Evolutionary conservation across 163 green algal genomes (phyloP).

Genomic region (Trebouxiophyceae sp.): DNA sequence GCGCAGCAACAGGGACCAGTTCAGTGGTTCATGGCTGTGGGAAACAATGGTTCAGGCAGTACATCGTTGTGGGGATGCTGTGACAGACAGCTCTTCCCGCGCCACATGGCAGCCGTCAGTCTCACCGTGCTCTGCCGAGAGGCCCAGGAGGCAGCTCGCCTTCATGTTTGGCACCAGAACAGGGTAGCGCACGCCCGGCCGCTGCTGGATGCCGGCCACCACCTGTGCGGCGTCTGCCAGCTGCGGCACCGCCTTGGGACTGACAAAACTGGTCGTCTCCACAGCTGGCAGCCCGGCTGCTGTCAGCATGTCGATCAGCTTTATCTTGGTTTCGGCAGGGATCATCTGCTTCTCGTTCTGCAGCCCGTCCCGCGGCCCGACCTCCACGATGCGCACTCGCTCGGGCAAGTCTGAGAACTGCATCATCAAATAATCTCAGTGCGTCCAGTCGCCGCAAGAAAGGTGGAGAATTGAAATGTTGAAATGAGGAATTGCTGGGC

Average conservation of each 20-base stretch:
- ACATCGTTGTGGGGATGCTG: too few species aligned
- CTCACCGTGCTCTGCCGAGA: too few species aligned
- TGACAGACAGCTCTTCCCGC: too few species aligned
- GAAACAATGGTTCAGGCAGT: too few species aligned
- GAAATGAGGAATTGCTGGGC: too few species aligned
- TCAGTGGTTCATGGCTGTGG: too few species aligned
- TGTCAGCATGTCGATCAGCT: conserved; percentile 61
- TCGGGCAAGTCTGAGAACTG: neutral
- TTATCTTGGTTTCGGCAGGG: conserved; percentile 57
- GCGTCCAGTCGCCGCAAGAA: too few species aligned
- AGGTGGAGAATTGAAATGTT: too few species aligned
- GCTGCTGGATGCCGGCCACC: conserved; percentile 43
- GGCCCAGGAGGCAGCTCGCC: too few species aligned
- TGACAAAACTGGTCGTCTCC: conserved; percentile 86
- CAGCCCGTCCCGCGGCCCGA: conserved; percentile 79
- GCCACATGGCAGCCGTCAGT: too few species aligned
- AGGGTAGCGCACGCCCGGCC: conserved; percentile 53
- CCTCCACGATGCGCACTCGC: conserved; percentile 55
- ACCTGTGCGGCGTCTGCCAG: conserved; percentile 77
- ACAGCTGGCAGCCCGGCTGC: conserved; percentile 54
- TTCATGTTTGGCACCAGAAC: conserved; percentile 85
- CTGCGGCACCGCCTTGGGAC: conserved; percentile 86
- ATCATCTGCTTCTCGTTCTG: conserved; percentile 74
- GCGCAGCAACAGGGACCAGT: neutral
- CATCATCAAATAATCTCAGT: too few species aligned